These are phyloP conservation scores for Cairneyella variabilis DNA, from an alignment of 495 filamentous ascomycete genomes.

Conservation along the genomic window DNA sequence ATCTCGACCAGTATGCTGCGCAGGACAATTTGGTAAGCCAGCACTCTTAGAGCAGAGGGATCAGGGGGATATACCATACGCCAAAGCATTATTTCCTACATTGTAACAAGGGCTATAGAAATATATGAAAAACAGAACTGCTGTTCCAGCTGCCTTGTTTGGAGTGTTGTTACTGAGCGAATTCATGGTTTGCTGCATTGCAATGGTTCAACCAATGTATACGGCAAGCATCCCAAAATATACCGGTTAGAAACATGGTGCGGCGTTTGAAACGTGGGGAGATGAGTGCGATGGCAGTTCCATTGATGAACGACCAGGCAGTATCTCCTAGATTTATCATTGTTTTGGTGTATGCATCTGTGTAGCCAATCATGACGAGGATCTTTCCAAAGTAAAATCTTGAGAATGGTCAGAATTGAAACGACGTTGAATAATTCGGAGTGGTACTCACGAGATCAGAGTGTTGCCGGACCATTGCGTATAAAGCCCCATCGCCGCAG, in stretches of 20 bases:
- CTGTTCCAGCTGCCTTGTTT: slow-evolving; percentile 16
- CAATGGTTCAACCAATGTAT: slow-evolving; percentile 51
- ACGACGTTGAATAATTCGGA: slow-evolving; percentile 44
- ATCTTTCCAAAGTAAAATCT: slow-evolving; percentile 23
- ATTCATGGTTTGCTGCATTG: slow-evolving; percentile 17
- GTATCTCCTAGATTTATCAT: slow-evolving; percentile 37
- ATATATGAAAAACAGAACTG: slow-evolving; percentile 58
- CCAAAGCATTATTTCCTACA: slow-evolving; percentile 65
- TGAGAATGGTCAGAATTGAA: slow-evolving; percentile 41
- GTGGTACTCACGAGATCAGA: slow-evolving; percentile 50
- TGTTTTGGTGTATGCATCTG: slow-evolving; percentile 2
- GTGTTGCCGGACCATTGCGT: slow-evolving; percentile 52
- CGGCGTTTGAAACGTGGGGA: slow-evolving; percentile 53
- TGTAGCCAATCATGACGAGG: slow-evolving; percentile 18
- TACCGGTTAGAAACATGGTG: slow-evolving; percentile 50
- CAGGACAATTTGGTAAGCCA: not conserved
- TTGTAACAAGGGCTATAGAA: slow-evolving; percentile 62
- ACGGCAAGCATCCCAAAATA: slow-evolving; percentile 47
- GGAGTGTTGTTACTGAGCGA: slow-evolving; percentile 32
- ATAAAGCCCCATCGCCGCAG: slow-evolving; percentile 46
- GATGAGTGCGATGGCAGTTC: slow-evolving; percentile 51
- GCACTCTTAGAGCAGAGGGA: not conserved
- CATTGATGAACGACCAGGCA: slow-evolving; percentile 51
- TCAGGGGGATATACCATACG: slow-evolving; percentile 32
- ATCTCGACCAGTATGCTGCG: not conserved